Evolutionary conservation across 2,329 filamentous ascomycete species (phyloP).

Genomic region (Zasmidium cellare): DNA sequence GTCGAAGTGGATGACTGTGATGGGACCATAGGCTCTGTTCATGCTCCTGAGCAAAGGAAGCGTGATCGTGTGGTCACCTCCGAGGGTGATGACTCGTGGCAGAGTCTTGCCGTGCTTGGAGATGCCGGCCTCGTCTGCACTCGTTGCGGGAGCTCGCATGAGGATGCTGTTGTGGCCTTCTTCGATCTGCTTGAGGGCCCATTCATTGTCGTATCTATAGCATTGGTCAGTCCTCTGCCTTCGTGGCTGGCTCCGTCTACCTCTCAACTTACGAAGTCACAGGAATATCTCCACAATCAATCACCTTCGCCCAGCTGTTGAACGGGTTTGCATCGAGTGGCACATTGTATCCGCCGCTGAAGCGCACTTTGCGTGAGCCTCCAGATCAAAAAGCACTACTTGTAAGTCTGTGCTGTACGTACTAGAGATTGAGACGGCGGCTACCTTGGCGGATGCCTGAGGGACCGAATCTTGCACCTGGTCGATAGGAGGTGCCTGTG

Average conservation of each 20-base stretch:
- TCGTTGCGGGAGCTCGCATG: constrained; percentile 68
- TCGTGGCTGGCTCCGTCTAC: not conserved
- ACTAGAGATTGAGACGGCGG: constrained; percentile 83
- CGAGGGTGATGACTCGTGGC: constrained; percentile 75
- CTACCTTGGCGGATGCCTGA: constrained; percentile 70
- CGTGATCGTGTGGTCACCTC: constrained; percentile 64
- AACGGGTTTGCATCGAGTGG: constrained; percentile 78
- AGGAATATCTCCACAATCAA: constrained; percentile 80
- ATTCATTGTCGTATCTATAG: constrained; percentile 74
- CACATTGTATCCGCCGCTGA: constrained; percentile 83
- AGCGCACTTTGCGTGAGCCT: constrained; percentile 53
- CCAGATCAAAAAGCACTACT: constrained; percentile 27
- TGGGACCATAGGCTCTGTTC: constrained; percentile 66
- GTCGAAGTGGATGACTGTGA: constrained; percentile 65
- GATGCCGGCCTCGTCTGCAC: constrained; percentile 66
- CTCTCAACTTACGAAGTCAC: constrained; percentile 68
- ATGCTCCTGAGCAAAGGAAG: constrained; percentile 57
- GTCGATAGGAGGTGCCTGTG: constrained; percentile 81
- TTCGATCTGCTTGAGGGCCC: constrained; percentile 80
- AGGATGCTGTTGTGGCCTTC: constrained; percentile 78
- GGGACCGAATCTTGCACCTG: constrained; percentile 80
- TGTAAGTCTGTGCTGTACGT: constrained; percentile 43
- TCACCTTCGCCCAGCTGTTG: constrained; percentile 74
- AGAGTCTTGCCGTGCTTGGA: constrained; percentile 73
- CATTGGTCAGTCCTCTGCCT: not conserved